These are phyloP conservation scores for Triticum aestivum DNA, from an alignment of 176 grass and related monocot species.

Conservation along the genomic window IWGSC_CS_RefSeq_v2.1 NC_057797.1:409066318-409066817, in stretches of 20 bases:
- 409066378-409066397: slow-evolving; percentile 4
- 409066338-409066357: not conserved
- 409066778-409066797: slow-evolving; percentile 57
- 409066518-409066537: slow-evolving; percentile 39
- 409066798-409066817: slow-evolving; percentile 58
- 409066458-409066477: slow-evolving; percentile 29
- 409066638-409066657: slow-evolving; percentile 75
- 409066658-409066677: slow-evolving; percentile 67
- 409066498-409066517: slow-evolving; percentile 75
- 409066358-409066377: not conserved
- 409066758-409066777: slow-evolving; percentile 82
- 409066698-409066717: slow-evolving; percentile 91
- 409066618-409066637: slow-evolving; percentile 65
- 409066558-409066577: slow-evolving; percentile 38
- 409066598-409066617: slow-evolving; percentile 79
- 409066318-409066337: not conserved
- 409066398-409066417: not conserved
- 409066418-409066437: not conserved
- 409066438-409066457: slow-evolving; percentile 8
- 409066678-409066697: slow-evolving; percentile 83
- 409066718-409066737: slow-evolving; percentile 88
- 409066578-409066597: slow-evolving; percentile 75
- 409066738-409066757: slow-evolving; percentile 81
- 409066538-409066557: slow-evolving; percentile 42
- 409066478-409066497: slow-evolving; percentile 68